Percentiles rank a stretch among this genome's conserved stretches.
Conservation (phyloP, 2,329 filamentous ascomycete genomes). For the Elsinoe ampelina region DNA sequence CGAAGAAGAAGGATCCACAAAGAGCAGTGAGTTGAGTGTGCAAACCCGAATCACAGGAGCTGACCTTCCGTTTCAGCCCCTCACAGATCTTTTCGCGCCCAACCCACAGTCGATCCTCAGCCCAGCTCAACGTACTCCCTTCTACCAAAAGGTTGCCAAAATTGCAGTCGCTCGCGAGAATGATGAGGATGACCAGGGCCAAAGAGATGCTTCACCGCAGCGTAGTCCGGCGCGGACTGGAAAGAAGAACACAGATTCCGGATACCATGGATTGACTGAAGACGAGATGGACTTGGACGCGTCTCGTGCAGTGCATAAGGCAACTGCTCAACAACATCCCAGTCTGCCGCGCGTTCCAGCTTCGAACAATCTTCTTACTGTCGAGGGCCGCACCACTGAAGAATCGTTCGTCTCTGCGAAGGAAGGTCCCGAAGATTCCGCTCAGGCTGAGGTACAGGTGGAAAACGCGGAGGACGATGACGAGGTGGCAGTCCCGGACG, state of each 20-base stretch:
- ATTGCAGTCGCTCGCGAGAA: slow-evolving; percentile 50
- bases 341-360: slow-evolving; percentile 4
- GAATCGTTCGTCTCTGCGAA: slow-evolving; percentile 43
- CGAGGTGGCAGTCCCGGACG: slow-evolving; percentile 22
- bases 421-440: slow-evolving; percentile 29
- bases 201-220: slow-evolving; percentile 22
- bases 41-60: slow-evolving; percentile 48
- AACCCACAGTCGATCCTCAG: slow-evolving; percentile 29
- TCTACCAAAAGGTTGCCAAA: slow-evolving; percentile 47
- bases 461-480: slow-evolving; percentile 25
- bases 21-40: slow-evolving; percentile 52
- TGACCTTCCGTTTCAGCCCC: slow-evolving; percentile 34
- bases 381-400: slow-evolving; percentile 4
- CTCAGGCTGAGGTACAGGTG: slow-evolving; percentile 6
- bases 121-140: slow-evolving; percentile 36
- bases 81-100: slow-evolving; percentile 40
- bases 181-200: slow-evolving; percentile 20
- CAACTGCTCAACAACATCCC: not conserved
- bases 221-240: slow-evolving; percentile 27
- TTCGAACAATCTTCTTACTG: slow-evolving; percentile 9
- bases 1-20: slow-evolving; percentile 48
- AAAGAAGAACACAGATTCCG: slow-evolving; percentile 49
- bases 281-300: slow-evolving; percentile 40
- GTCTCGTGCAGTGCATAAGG: not conserved
- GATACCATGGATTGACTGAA: slow-evolving; percentile 59